Conservation (phyloP, 257 asterid genomes). For the Gentiana straminea region DNA sequence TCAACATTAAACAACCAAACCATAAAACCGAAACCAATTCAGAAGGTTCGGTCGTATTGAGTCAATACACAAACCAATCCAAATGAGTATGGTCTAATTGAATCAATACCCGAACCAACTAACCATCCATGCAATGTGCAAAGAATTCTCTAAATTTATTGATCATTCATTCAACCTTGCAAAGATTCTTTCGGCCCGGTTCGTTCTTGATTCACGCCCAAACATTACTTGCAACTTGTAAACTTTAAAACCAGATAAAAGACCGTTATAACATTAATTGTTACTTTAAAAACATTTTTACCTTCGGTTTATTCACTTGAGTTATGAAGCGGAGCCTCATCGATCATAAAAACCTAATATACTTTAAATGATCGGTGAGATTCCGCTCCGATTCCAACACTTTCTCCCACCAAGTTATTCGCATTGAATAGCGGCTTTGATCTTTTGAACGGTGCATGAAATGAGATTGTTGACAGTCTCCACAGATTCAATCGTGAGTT, state of each 20-base stretch:
- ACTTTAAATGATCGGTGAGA: too few relatives aligned
- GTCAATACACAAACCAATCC: conserved; percentile 19
- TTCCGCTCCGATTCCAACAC: not conserved
- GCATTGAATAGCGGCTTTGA: conserved; percentile 70
- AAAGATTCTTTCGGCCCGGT: conserved; percentile 45
- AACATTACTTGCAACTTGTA: not conserved
- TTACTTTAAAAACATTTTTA: not conserved
- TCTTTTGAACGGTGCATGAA: conserved; percentile 87
- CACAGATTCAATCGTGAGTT: conserved; percentile 86
- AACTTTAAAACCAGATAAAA: not conserved
- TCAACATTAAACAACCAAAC: too few relatives aligned
- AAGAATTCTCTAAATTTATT: conserved; percentile 8
- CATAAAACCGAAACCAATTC: too few relatives aligned
- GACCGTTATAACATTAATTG: not conserved
- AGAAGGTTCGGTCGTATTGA: too few relatives aligned
- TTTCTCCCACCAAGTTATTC: conserved; percentile 25
- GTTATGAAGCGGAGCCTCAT: too few relatives aligned
- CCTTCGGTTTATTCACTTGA: too few relatives aligned
- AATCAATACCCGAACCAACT: conserved; percentile 99
- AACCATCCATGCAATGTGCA: conserved; percentile 44
- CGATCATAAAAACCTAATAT: too few relatives aligned
- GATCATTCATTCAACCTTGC: conserved; percentile 23
- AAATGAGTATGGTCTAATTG: conserved; percentile 20
- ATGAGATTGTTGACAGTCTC: conserved; percentile 87
- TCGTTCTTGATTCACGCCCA: conserved; percentile 91